Conservation (phyloP, 1,284 basidiomycete species). For the Phenoliferia sp. region DNA sequence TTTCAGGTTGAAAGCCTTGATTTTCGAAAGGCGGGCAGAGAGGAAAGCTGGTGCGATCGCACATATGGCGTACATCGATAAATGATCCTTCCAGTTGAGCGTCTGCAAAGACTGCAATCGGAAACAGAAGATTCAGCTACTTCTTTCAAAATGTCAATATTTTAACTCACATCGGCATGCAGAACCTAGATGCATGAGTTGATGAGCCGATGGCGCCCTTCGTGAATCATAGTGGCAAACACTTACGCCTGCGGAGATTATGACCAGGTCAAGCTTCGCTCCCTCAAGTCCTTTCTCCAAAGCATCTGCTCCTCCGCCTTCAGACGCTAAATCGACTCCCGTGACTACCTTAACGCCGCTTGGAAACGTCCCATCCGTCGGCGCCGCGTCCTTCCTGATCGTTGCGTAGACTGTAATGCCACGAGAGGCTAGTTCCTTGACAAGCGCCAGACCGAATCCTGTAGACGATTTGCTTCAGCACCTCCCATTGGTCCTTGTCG, state of each 20-base stretch:
- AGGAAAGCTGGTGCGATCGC: slow-evolving; percentile 48
- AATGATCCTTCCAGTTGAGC: slow-evolving; percentile 45
- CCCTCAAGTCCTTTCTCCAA: slow-evolving; percentile 26
- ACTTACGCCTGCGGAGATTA: slow-evolving; percentile 49
- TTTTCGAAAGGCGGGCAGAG: slow-evolving; percentile 40
- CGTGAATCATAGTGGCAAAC: slow-evolving; percentile 8
- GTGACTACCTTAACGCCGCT: slow-evolving; percentile 43
- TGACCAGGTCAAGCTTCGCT: slow-evolving; percentile 42
- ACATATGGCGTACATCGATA: slow-evolving; percentile 50
- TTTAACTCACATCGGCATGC: no score
- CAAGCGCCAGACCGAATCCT: slow-evolving; percentile 49
- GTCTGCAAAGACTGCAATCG: slow-evolving; percentile 40
- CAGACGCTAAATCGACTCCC: slow-evolving; percentile 44
- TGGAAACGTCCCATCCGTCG: slow-evolving; percentile 35
- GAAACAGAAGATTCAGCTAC: no score
- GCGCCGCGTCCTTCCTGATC: slow-evolving; percentile 38
- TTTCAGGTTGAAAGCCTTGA: slow-evolving; percentile 18
- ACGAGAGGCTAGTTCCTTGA: slow-evolving; percentile 35
- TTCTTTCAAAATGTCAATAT: no score
- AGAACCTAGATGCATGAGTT: no score
- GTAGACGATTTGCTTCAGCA: slow-evolving; percentile 23
- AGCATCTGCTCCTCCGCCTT: slow-evolving; percentile 44
- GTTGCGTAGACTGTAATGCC: slow-evolving; percentile 45
- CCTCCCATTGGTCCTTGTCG: no score
- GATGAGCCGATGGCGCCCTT: neutral